Evolutionary conservation across 1,284 basidiomycete species (phyloP).

Genomic region (Pyrrhoderma noxium): DNA sequence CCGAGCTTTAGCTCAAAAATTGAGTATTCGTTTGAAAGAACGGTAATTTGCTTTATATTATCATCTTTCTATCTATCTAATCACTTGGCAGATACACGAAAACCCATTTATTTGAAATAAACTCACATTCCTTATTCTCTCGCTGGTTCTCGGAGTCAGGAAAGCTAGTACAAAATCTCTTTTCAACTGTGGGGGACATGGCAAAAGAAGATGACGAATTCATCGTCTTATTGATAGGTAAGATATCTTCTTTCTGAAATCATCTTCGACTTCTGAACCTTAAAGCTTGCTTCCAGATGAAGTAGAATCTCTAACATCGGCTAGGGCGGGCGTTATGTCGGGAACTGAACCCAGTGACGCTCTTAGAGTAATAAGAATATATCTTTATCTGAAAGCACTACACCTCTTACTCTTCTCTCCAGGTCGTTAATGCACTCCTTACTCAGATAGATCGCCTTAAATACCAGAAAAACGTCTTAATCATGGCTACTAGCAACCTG

Average conservation of each 20-base stretch:
- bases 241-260: conserved; percentile 8
- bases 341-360: conserved; percentile 95
- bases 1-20: conserved; percentile 91
- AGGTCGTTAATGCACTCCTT: conserved; percentile 96
- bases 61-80: not conserved
- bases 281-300: conserved; percentile 55
- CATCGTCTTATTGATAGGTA: conserved; percentile 91
- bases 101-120: conserved; percentile 91
- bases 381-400: not conserved
- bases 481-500: conserved; percentile 97
- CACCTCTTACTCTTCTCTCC: conserved; percentile 6
- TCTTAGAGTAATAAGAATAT: conserved; percentile 59
- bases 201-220: conserved; percentile 87
- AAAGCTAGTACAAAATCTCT: conserved; percentile 93
- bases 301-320: conserved; percentile 92
- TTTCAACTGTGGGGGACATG: conserved; percentile 83
- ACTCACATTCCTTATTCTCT: conserved; percentile 93
- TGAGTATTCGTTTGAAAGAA: conserved; percentile 83
- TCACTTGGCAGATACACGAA: conserved; percentile 60
- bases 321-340: conserved; percentile 87
- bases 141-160: conserved; percentile 99
- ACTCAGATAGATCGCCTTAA: conserved; percentile 97
- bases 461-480: conserved; percentile 85
- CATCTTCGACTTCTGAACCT: too few relatives aligned
- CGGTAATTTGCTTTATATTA: conserved; percentile 50